Evolutionary conservation across 306 rosid species (phyloP).

Genomic region (Senna tora): DNA sequence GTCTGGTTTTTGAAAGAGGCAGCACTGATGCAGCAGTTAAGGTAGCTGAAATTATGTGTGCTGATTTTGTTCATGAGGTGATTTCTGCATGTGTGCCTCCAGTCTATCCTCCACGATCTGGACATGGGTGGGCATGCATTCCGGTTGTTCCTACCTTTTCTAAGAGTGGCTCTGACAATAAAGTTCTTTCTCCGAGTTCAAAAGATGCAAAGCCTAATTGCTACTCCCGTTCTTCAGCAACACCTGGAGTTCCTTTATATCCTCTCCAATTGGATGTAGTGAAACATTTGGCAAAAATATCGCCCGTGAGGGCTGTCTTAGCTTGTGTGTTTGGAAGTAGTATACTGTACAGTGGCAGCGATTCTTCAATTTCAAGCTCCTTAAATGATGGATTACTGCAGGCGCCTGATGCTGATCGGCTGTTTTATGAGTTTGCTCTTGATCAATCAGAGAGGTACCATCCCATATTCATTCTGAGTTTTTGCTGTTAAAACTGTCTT

Average conservation of each 20-base stretch:
- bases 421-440: slow-evolving; percentile 96
- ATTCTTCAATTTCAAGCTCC: slow-evolving; percentile 80
- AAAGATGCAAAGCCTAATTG: slow-evolving; percentile 84
- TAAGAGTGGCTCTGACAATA: slow-evolving; percentile 75
- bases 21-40: slow-evolving; percentile 97
- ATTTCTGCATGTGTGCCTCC: slow-evolving; percentile 98
- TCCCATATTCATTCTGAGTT: slow-evolving; percentile 25
- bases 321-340: slow-evolving; percentile 97
- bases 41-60: slow-evolving; percentile 92
- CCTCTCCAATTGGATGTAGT: slow-evolving; percentile 93
- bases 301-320: slow-evolving; percentile 95
- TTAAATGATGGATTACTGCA: slow-evolving; percentile 74
- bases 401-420: slow-evolving; percentile 77
- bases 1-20: slow-evolving; percentile 94
- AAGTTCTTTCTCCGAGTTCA: slow-evolving; percentile 77
- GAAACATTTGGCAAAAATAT: slow-evolving; percentile 92
- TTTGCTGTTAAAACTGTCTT: not conserved
- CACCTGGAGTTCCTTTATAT: slow-evolving; percentile 82
- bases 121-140: slow-evolving; percentile 98
- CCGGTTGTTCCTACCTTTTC: slow-evolving; percentile 79
- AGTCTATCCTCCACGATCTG: slow-evolving; percentile 92
- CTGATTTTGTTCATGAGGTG: slow-evolving; percentile 97
- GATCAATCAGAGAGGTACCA: slow-evolving; percentile 97
- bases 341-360: slow-evolving; percentile 74
- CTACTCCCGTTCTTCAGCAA: slow-evolving; percentile 67